These are phyloP conservation scores for Aspergillus cristatus DNA, from an alignment of 495 filamentous ascomycete genomes.

Conservation along the genomic window DNA sequence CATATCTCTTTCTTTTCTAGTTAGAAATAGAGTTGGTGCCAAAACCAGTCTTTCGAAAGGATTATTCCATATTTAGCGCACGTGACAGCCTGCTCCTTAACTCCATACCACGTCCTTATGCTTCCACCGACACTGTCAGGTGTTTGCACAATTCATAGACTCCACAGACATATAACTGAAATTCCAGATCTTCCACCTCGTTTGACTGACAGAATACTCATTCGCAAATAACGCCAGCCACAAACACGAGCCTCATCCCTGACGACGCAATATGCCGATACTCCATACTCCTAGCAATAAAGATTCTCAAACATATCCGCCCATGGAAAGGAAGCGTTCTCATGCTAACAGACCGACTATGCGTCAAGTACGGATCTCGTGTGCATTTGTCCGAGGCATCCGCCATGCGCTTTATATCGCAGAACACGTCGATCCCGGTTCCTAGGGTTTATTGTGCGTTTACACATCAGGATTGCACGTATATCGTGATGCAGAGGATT, in stretches of 20 bases:
- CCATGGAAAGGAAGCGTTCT: slow-evolving; percentile 18
- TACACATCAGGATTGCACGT: slow-evolving; percentile 26
- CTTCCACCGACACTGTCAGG: too few species aligned
- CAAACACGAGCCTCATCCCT: too few species aligned
- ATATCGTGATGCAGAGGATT: slow-evolving; percentile 45
- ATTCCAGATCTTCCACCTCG: too few species aligned
- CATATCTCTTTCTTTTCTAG: neutral
- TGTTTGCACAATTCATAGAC: too few species aligned
- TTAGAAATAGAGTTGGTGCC: too few species aligned
- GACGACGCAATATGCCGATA: slow-evolving; percentile 11
- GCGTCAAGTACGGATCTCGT: slow-evolving; percentile 30
- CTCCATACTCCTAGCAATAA: slow-evolving; percentile 20
- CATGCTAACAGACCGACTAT: slow-evolving; percentile 24
- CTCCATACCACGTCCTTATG: too few species aligned
- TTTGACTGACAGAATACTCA: too few species aligned
- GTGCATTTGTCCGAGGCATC: slow-evolving; percentile 38
- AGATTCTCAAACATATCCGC: slow-evolving; percentile 14
- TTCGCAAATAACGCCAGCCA: too few species aligned
- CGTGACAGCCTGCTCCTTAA: too few species aligned
- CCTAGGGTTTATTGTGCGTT: slow-evolving; percentile 44
- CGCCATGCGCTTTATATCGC: slow-evolving; percentile 36
- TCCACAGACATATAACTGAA: too few species aligned
- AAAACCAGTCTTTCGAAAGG: too few species aligned
- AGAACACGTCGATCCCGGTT: slow-evolving; percentile 42
- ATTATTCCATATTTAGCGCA: too few species aligned